Conservation (phyloP, 2,329 filamentous ascomycete genomes). For the Nemania serpens region DNA sequence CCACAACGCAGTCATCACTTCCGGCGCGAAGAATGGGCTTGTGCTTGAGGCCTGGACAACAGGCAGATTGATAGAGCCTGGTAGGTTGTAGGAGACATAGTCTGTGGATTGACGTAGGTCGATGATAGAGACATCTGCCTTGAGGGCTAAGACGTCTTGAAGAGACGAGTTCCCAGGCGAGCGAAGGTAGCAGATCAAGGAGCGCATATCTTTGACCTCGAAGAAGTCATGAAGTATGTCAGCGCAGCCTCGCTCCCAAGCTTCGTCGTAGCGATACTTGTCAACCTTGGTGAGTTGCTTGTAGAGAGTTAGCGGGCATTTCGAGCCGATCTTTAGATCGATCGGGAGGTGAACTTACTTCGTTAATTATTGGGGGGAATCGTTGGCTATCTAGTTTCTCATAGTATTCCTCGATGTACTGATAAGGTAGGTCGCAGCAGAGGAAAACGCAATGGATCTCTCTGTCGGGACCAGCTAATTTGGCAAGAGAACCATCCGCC, state of each 20-base stretch:
- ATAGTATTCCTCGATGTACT: slow-evolving; percentile 66
- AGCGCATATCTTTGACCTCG: slow-evolving; percentile 17
- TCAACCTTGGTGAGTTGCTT: slow-evolving; percentile 55
- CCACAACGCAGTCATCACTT: slow-evolving; percentile 53
- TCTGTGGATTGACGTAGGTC: slow-evolving; percentile 51
- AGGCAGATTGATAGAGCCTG: slow-evolving; percentile 52
- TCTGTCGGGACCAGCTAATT: slow-evolving; percentile 51
- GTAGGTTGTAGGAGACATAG: slow-evolving; percentile 43
- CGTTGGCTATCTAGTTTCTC: slow-evolving; percentile 54
- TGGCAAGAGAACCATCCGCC: slow-evolving; percentile 47
- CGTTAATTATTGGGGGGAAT: slow-evolving; percentile 56
- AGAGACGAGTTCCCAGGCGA: slow-evolving; percentile 1
- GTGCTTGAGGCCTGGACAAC: slow-evolving; percentile 44
- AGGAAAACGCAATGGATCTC: slow-evolving; percentile 61
- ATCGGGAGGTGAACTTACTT: slow-evolving; percentile 28
- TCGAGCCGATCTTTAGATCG: neutral
- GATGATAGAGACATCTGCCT: slow-evolving; percentile 43
- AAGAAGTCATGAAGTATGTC: slow-evolving; percentile 47
- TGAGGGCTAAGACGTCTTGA: slow-evolving; percentile 22
- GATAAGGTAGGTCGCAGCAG: slow-evolving; percentile 67
- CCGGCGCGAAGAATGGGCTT: slow-evolving; percentile 53
- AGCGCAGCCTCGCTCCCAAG: slow-evolving; percentile 54
- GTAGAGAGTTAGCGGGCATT: slow-evolving; percentile 28
- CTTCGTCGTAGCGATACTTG: slow-evolving; percentile 59
- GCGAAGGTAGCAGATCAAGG: slow-evolving; percentile 3